These are phyloP conservation scores for Saxispiralis lemnorum DNA, from an alignment of 495 filamentous ascomycete species.

Conservation along the genomic window DNA sequence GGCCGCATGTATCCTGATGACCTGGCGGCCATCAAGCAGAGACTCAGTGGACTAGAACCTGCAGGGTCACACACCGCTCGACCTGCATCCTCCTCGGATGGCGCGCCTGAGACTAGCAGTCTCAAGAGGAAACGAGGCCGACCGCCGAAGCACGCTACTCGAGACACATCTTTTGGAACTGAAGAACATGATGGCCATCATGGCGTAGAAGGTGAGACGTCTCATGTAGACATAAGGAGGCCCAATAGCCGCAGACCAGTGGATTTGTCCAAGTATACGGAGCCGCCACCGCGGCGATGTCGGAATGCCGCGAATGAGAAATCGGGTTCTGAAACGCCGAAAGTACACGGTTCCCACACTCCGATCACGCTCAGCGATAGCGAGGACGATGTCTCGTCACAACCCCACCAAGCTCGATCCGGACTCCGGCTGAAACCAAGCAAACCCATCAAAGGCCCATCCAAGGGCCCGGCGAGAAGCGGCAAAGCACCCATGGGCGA, in stretches of 20 bases:
- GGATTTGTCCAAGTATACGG: too few relatives aligned
- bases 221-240: too few relatives aligned
- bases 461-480: constrained; percentile 3
- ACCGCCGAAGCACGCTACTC: background rate
- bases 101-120: constrained; percentile 2
- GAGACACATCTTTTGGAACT: background rate
- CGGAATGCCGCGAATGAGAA: too few relatives aligned
- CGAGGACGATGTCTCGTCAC: background rate
- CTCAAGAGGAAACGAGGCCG: constrained; percentile 10
- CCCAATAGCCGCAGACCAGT: too few relatives aligned
- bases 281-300: too few relatives aligned
- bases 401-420: constrained; percentile 5
- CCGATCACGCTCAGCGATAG: background rate
- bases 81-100: background rate
- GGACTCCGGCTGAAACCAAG: constrained; percentile 14
- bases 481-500: background rate
- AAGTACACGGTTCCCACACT: constrained; percentile 12
- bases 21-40: background rate
- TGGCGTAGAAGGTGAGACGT: too few relatives aligned
- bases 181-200: too few relatives aligned
- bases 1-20: constrained; percentile 31
- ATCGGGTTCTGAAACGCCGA: too few relatives aligned
- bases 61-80: background rate
- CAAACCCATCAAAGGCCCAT: constrained; percentile 16
- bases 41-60: background rate